Conservation (phyloP, 2,329 filamentous ascomycete genomes). For the Hyphodiscus sp. region DNA sequence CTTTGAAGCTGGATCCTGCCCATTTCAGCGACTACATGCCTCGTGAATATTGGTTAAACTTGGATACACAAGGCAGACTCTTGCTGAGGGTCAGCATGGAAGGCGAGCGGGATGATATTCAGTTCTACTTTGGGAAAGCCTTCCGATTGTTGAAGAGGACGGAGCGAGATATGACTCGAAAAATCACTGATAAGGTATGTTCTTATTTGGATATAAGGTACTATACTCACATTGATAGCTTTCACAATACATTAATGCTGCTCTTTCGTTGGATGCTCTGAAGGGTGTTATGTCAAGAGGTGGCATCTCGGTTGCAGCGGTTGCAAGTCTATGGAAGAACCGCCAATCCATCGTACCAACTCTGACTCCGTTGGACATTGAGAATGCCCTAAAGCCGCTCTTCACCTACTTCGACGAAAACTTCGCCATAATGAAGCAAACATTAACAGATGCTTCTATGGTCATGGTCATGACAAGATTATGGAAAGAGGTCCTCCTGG, state of each 20-base stretch:
- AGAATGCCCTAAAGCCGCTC: constrained; percentile 74
- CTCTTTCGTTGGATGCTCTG: constrained; percentile 76
- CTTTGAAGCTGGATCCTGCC: constrained; percentile 92
- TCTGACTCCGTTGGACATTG: constrained; percentile 66
- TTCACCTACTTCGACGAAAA: constrained; percentile 98
- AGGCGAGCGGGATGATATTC: constrained; percentile 94
- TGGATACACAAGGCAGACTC: constrained; percentile 89
- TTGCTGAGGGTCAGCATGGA: constrained; percentile 96
- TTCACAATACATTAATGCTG: constrained; percentile 85
- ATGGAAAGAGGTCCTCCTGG: constrained; percentile 95
- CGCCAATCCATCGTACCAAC: constrained; percentile 48
- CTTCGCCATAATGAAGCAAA: constrained; percentile 98
- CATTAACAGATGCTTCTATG: constrained; percentile 93
- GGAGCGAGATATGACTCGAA: constrained; percentile 95
- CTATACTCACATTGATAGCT: constrained; percentile 47
- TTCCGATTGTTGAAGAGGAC: constrained; percentile 93
- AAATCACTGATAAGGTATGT: constrained; percentile 89
- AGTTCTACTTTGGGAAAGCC: constrained; percentile 96
- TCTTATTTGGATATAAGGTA: constrained; percentile 2
- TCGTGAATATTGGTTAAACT: constrained; percentile 93
- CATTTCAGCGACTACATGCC: constrained; percentile 96
- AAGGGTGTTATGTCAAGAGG: constrained; percentile 63
- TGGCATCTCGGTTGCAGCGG: constrained; percentile 62
- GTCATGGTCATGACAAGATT: constrained; percentile 94
- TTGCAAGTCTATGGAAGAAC: constrained; percentile 64